Evolutionary conservation across 495 filamentous ascomycete species (phyloP).

Genomic region (Penicillium atrosanguineum): DNA sequence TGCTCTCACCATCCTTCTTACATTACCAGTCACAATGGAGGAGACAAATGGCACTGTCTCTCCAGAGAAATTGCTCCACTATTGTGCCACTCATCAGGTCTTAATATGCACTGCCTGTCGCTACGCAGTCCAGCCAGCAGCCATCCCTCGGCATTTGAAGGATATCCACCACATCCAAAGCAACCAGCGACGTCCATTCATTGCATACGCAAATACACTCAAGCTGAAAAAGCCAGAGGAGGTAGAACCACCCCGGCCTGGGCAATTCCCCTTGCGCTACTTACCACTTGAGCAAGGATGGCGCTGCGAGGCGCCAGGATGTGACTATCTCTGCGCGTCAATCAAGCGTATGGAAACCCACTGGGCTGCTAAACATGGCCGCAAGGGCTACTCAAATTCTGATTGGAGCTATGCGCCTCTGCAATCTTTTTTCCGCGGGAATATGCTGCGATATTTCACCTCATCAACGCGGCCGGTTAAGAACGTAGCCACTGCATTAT

Average conservation of each 20-base stretch:
- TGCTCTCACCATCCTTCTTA: too few relatives aligned
- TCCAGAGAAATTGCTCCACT: conserved; percentile 20
- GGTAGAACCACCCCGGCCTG: conserved; percentile 12
- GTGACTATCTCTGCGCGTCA: conserved; percentile 26
- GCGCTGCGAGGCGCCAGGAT: conserved; percentile 18
- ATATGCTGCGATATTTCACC: conserved; percentile 27
- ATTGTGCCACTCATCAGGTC: conserved; percentile 19
- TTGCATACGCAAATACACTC: conserved; percentile 22
- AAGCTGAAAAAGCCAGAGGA: conserved; percentile 19
- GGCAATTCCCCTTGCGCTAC: conserved; percentile 29
- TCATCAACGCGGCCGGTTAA: background rate
- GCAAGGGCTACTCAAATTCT: conserved; percentile 1
- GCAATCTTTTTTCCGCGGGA: conserved; percentile 32
- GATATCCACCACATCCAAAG: conserved; percentile 34
- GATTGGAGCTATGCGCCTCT: conserved; percentile 19
- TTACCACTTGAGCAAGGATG: conserved; percentile 29
- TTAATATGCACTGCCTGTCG: conserved; percentile 29
- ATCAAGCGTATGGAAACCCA: conserved; percentile 33
- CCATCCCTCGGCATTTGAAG: conserved; percentile 35
- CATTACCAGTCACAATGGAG: too few relatives aligned
- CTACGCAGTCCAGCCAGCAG: conserved; percentile 37
- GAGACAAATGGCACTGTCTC: background rate
- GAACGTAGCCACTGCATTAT: too few relatives aligned
- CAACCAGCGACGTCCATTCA: conserved; percentile 18
- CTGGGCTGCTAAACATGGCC: conserved; percentile 21